These are phyloP conservation scores for Apium graveolens DNA, from an alignment of 129 eudicot genomes.

Conservation along the genomic window DNA sequence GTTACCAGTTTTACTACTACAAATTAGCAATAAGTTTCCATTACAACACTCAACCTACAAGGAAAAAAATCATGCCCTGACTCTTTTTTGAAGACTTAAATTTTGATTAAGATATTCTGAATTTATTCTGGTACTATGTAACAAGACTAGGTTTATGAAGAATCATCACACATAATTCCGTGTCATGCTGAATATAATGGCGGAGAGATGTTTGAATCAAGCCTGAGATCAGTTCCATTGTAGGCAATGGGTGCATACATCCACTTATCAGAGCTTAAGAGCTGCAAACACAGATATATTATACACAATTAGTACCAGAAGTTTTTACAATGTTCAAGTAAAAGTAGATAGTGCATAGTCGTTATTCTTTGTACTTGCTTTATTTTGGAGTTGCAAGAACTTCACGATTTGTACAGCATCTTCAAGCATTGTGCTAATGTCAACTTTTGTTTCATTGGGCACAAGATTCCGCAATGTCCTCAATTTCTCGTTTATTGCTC, in stretches of 20 bases:
- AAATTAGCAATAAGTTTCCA: background rate
- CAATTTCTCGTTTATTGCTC: constrained; percentile 58
- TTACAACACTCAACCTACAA: background rate
- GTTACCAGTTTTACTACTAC: background rate
- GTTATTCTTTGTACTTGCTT: constrained; percentile 25
- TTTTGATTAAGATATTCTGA: background rate
- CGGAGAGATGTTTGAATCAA: constrained; percentile 37
- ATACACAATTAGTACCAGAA: background rate
- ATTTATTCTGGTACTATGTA: background rate
- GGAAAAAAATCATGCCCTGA: too few species aligned
- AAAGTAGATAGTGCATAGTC: background rate
- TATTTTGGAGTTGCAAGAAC: constrained; percentile 49
- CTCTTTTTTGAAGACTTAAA: background rate
- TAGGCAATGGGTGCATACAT: constrained; percentile 83
- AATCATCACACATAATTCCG: background rate
- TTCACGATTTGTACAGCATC: constrained; percentile 56
- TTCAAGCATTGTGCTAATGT: constrained; percentile 75
- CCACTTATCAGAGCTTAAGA: constrained; percentile 61
- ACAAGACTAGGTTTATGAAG: background rate
- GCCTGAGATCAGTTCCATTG: constrained; percentile 72
- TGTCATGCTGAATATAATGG: background rate
- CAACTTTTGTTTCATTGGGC: constrained; percentile 87
- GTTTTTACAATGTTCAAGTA: background rate
- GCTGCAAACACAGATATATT: constrained; percentile 26
- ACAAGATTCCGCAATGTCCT: constrained; percentile 62